Evolutionary conservation across 805 yeast genomes (phyloP).

Genomic region (Metschnikowia cubensis): DNA sequence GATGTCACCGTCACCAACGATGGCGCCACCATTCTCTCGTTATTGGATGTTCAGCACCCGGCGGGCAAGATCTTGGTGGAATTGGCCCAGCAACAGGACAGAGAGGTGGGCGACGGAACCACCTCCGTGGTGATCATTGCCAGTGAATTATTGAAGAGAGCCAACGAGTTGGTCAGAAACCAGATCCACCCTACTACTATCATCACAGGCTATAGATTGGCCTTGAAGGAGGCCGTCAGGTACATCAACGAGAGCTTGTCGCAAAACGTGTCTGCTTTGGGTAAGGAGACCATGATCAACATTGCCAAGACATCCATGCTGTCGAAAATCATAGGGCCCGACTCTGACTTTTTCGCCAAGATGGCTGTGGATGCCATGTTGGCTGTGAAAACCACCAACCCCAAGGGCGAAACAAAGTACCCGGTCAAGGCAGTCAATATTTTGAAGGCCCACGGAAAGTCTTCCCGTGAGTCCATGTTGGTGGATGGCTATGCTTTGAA

Average conservation of each 20-base stretch:
- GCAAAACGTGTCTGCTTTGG: slow-evolving; percentile 69
- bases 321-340: slow-evolving; percentile 91
- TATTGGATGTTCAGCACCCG: slow-evolving; percentile 96
- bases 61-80: slow-evolving; percentile 97
- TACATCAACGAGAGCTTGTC: slow-evolving; percentile 84
- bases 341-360: slow-evolving; percentile 81
- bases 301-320: slow-evolving; percentile 98
- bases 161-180: slow-evolving; percentile 88
- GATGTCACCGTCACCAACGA: slow-evolving; percentile 98
- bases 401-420: slow-evolving; percentile 83
- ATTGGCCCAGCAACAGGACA: slow-evolving; percentile 96
- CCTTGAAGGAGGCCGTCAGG: slow-evolving; percentile 84
- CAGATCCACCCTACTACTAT: slow-evolving; percentile 97
- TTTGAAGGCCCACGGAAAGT: slow-evolving; percentile 94
- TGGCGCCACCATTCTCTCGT: slow-evolving; percentile 91
- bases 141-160: slow-evolving; percentile 84
- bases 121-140: slow-evolving; percentile 97
- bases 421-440: slow-evolving; percentile 97
- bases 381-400: slow-evolving; percentile 87
- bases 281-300: slow-evolving; percentile 80
- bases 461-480: slow-evolving; percentile 78
- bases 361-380: slow-evolving; percentile 94
- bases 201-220: slow-evolving; percentile 93
- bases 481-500: slow-evolving; percentile 94
- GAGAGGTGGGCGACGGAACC: slow-evolving; percentile 98